A percentile compares a stretch with the other conserved stretches of the same genome.
phyloP scores from a whole-genome alignment of 2,329 filamentous ascomycete genomes.

The Remersonia thermophila region DNA sequence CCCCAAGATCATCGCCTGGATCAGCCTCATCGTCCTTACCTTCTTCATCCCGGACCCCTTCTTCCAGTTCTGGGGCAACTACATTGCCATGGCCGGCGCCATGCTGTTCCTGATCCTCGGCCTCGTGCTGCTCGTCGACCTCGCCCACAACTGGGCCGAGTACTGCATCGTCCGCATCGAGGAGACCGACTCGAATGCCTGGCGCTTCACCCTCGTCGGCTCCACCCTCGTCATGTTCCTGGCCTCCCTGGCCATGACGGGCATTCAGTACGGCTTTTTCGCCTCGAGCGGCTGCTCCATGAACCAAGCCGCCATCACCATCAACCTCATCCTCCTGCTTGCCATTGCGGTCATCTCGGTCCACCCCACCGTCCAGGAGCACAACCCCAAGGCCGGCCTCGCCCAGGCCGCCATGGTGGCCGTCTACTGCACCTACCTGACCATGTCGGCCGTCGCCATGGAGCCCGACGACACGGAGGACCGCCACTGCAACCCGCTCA shows the following conservation, averaged over 20 bases:
- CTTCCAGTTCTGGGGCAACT: conserved; percentile 93
- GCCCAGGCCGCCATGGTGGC: conserved; percentile 98
- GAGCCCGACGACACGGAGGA: conserved; percentile 88
- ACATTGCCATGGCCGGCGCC: conserved; percentile 74
- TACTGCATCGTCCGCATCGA: conserved; percentile 92
- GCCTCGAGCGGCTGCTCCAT: conserved; percentile 70
- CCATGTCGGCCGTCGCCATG: conserved; percentile 97
- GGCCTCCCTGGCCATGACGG: conserved; percentile 81
- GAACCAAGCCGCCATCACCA: conserved; percentile 92
- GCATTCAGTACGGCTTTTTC: conserved; percentile 96
- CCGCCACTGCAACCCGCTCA: conserved; percentile 83
- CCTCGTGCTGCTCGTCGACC: conserved; percentile 81
- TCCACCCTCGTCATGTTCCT: conserved; percentile 92
- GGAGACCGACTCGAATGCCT: conserved; percentile 68
- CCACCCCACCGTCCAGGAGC: conserved; percentile 79
- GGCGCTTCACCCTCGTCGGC: conserved; percentile 79
- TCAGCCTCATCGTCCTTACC: conserved; percentile 74
- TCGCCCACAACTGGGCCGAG: conserved; percentile 95
- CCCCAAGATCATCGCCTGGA: conserved; percentile 84
- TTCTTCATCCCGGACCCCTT: conserved; percentile 94
- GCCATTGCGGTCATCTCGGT: conserved; percentile 74
- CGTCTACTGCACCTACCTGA: conserved; percentile 96
- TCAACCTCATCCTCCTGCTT: conserved; percentile 79
- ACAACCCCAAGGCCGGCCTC: conserved; percentile 84
- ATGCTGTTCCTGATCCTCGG: conserved; percentile 91